These are phyloP conservation scores for Quercus gilva DNA, from an alignment of 306 rosid species.

Conservation along the genomic window DNA sequence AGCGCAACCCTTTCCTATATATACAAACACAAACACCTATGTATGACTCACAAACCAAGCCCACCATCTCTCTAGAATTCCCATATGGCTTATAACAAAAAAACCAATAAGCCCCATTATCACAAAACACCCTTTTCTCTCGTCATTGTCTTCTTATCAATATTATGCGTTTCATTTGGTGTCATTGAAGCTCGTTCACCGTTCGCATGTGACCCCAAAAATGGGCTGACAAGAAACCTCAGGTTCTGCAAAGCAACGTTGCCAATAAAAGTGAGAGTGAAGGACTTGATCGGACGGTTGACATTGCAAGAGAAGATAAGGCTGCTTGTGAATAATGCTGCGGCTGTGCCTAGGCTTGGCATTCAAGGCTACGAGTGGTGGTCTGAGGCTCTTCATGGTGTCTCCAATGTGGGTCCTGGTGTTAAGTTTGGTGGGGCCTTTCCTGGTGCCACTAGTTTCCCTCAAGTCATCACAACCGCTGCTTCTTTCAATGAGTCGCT, in stretches of 20 bases:
- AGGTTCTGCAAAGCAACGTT: slow-evolving; percentile 44
- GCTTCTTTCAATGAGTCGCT: slow-evolving; percentile 85
- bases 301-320: slow-evolving; percentile 73
- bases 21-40: background rate
- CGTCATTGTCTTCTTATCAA: background rate
- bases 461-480: slow-evolving; percentile 95
- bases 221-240: slow-evolving; percentile 47
- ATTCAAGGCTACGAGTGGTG: slow-evolving; percentile 90
- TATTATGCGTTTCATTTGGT: background rate
- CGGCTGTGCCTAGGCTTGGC: slow-evolving; percentile 67
- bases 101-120: background rate
- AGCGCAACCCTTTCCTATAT: slow-evolving; percentile 21
- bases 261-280: slow-evolving; percentile 55
- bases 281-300: slow-evolving; percentile 71
- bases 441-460: slow-evolving; percentile 85
- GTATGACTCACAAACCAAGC: background rate
- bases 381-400: slow-evolving; percentile 82
- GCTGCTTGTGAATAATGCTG: slow-evolving; percentile 78
- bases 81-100: background rate
- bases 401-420: slow-evolving; percentile 91
- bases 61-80: background rate
- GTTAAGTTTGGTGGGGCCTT: slow-evolving; percentile 78
- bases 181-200: slow-evolving; percentile 39
- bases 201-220: slow-evolving; percentile 81
- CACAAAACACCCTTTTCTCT: background rate